These are phyloP conservation scores for Spergularia bocconei DNA, from an alignment of 148 eudicot genomes.

Conservation along the genomic window DNA sequence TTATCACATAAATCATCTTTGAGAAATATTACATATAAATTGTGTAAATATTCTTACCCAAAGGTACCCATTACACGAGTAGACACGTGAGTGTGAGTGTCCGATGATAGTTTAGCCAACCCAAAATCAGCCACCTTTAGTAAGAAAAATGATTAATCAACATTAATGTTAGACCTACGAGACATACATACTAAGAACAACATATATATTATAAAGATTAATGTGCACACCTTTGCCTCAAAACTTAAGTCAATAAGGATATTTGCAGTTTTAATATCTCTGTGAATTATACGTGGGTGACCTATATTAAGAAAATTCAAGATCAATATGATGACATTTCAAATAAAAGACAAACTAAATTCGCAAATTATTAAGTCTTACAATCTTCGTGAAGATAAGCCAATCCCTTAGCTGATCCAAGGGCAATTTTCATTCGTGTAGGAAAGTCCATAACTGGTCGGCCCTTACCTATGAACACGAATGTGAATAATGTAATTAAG, in stretches of 20 bases:
- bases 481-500: too few relatives aligned
- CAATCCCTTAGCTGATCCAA: conserved; percentile 63
- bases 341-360: neutral
- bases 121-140: conserved; percentile 91
- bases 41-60: conserved; percentile 44
- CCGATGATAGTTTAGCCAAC: conserved; percentile 71
- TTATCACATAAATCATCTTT: neutral
- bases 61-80: conserved; percentile 97
- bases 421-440: conserved; percentile 50
- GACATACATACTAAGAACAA: neutral
- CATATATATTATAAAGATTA: neutral
- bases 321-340: neutral
- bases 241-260: conserved; percentile 55
- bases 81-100: conserved; percentile 73
- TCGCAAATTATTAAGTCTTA: conserved; percentile 18
- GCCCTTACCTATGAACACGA: conserved; percentile 36
- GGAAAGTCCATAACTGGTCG: conserved; percentile 45
- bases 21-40: neutral
- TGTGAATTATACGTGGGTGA: conserved; percentile 73
- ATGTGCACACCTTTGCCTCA: conserved; percentile 70
- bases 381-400: conserved; percentile 78
- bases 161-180: too few relatives aligned
- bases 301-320: conserved; percentile 34
- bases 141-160: too few relatives aligned
- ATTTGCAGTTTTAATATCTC: conserved; percentile 81